Percentiles rank a stretch among this genome's conserved stretches.
Evolutionary conservation across 192 early-diverging fungal species (phyloP).

Genomic region (Coemansia sp.): DNA sequence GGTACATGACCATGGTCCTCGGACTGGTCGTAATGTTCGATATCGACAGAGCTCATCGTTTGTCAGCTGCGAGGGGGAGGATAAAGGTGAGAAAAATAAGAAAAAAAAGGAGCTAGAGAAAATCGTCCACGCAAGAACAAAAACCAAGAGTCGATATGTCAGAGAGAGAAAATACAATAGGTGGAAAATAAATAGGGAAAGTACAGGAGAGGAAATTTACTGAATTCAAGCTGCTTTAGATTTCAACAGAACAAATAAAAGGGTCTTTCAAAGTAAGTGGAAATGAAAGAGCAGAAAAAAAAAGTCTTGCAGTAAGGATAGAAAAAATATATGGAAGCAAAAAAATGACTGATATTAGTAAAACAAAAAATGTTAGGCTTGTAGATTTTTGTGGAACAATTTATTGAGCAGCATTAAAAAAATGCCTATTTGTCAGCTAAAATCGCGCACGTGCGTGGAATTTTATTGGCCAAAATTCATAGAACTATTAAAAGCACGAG

Average conservation of each 20-base stretch:
- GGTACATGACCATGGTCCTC: conserved; percentile 14
- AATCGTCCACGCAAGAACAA: too few species aligned
- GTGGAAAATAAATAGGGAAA: not conserved
- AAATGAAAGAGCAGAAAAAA: not conserved
- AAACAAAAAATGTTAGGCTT: not conserved
- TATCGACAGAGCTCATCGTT: conserved; percentile 27
- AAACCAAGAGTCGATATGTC: too few species aligned
- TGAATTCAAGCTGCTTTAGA: too few species aligned
- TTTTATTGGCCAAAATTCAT: conserved; percentile 9
- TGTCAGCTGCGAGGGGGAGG: not conserved
- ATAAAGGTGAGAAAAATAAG: conserved; percentile 1
- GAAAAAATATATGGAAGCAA: too few species aligned
- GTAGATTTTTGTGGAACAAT: not conserved
- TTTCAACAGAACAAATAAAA: too few species aligned
- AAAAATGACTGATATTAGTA: not conserved
- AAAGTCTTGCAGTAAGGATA: not conserved
- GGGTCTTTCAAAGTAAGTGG: not conserved
- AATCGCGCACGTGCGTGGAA: conserved; percentile 7
- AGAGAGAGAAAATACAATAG: too few species aligned
- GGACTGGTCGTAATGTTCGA: not conserved
- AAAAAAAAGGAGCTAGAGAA: not conserved
- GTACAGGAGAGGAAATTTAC: too few species aligned
- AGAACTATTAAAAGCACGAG: too few species aligned
- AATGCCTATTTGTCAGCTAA: conserved; percentile 9
- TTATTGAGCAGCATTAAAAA: not conserved